These are phyloP conservation scores for Echinochloa phyllopogon DNA, from an alignment of 176 grass and related monocot genomes.

Conservation along the genomic window DNA sequence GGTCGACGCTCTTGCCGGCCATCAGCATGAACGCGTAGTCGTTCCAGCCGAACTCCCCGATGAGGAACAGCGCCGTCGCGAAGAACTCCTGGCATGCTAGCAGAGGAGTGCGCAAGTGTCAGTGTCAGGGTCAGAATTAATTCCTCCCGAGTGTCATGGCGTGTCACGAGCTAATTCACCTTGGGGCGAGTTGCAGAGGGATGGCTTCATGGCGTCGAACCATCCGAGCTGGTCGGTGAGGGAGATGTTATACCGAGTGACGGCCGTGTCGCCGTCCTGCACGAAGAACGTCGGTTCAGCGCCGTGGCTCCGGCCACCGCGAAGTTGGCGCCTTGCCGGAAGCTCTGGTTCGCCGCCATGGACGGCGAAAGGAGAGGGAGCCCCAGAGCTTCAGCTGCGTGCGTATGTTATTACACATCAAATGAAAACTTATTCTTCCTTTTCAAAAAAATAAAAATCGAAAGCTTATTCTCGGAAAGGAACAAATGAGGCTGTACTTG, in stretches of 20 bases:
- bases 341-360: constrained; percentile 41
- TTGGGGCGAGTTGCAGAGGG: constrained; percentile 43
- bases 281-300: constrained; percentile 32
- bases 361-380: constrained; percentile 59
- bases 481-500: no score
- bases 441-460: no score
- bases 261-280: not conserved
- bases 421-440: no score
- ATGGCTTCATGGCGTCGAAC: constrained; percentile 60
- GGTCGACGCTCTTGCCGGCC: constrained; percentile 16
- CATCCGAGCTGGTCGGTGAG: constrained; percentile 48
- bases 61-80: constrained; percentile 46
- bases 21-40: constrained; percentile 54
- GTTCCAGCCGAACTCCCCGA: constrained; percentile 69
- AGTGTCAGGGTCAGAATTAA: no score
- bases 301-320: constrained; percentile 51
- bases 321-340: constrained; percentile 62
- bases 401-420: no score
- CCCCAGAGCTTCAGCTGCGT: constrained; percentile 53
- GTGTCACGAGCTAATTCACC: not conserved
- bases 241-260: constrained; percentile 40
- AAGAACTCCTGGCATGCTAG: constrained; percentile 51
- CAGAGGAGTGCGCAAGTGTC: not conserved
- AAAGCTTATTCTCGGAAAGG: no score
- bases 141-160: no score